Percentiles rank a stretch among this genome's conserved stretches.
These are phyloP conservation scores for Wilcoxina mikolae DNA, from an alignment of 495 filamentous ascomycete genomes.

Conservation along the genomic window DNA sequence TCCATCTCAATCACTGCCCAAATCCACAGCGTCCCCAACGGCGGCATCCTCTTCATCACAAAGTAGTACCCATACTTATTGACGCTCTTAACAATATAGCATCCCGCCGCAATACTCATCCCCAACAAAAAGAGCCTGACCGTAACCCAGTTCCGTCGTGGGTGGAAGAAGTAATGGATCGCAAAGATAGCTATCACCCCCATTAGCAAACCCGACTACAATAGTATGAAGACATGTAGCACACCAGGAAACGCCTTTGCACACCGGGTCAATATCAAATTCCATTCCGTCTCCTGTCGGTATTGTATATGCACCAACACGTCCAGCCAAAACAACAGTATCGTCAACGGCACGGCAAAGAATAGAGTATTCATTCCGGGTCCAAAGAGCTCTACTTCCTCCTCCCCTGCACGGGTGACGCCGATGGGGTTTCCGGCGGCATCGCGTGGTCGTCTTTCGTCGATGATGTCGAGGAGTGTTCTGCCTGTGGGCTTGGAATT, in stretches of 20 bases:
- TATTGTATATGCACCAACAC: conserved; percentile 90
- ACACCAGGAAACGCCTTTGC: conserved; percentile 38
- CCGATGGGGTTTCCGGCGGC: conserved; percentile 11
- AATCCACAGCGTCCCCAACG: conserved; percentile 82
- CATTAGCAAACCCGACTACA: conserved; percentile 15
- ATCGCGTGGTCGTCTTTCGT: conserved; percentile 40
- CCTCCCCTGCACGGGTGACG: conserved; percentile 15
- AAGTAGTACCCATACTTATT: conserved; percentile 68
- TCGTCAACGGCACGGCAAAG: conserved; percentile 56
- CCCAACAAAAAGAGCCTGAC: conserved; percentile 49
- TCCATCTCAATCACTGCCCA: conserved; percentile 84
- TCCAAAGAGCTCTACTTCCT: conserved; percentile 33
- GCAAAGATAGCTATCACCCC: conserved; percentile 41
- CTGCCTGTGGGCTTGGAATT: conserved; percentile 23
- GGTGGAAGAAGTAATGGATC: conserved; percentile 46
- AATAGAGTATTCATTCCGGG: conserved; percentile 46
- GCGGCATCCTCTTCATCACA: conserved; percentile 82
- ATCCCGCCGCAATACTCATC: conserved; percentile 44
- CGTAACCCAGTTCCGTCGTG: conserved; percentile 34
- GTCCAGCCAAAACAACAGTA: conserved; percentile 76
- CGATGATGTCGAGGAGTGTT: conserved; percentile 51
- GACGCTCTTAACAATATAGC: conserved; percentile 63
- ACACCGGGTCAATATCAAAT: conserved; percentile 39
- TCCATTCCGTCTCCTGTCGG: conserved; percentile 48
- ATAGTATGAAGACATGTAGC: conserved; percentile 5